Evolutionary conservation across 2,329 filamentous ascomycete species (phyloP).

Genomic region (Fusarium sp.): DNA sequence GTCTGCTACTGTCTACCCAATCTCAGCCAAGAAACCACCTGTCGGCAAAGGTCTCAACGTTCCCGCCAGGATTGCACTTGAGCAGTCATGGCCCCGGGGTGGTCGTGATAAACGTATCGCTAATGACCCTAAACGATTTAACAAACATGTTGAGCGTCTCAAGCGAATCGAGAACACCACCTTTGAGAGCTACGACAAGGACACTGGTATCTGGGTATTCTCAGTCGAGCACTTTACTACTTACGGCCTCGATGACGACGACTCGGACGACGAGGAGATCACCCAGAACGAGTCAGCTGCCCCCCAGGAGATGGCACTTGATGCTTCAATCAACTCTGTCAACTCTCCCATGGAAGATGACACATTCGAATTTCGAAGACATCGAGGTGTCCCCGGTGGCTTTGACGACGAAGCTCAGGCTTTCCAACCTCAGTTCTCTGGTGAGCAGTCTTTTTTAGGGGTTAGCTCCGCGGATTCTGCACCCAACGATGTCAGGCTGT

Average conservation of each 20-base stretch:
- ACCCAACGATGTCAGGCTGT: slow-evolving; percentile 70
- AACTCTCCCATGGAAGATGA: slow-evolving; percentile 62
- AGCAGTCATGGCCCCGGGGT: slow-evolving; percentile 90
- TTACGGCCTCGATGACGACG: slow-evolving; percentile 86
- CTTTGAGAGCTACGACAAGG: slow-evolving; percentile 82
- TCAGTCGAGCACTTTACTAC: slow-evolving; percentile 96
- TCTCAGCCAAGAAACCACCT: slow-evolving; percentile 81
- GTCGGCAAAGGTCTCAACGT: slow-evolving; percentile 92
- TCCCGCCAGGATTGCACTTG: slow-evolving; percentile 85
- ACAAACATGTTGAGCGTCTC: slow-evolving; percentile 86
- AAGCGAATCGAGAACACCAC: slow-evolving; percentile 83
- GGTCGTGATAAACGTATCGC: slow-evolving; percentile 67
- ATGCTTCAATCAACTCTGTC: slow-evolving; percentile 41
- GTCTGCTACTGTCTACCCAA: slow-evolving; percentile 88
- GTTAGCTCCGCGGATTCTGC: slow-evolving; percentile 87
- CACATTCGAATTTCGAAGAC: slow-evolving; percentile 68
- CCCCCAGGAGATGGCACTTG: slow-evolving; percentile 43
- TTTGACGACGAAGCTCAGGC: slow-evolving; percentile 75
- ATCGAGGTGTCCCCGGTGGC: slow-evolving; percentile 76
- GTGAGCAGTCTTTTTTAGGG: slow-evolving; percentile 88
- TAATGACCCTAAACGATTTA: slow-evolving; percentile 71
- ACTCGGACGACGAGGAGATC: slow-evolving; percentile 68
- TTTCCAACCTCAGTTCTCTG: slow-evolving; percentile 68
- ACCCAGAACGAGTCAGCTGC: slow-evolving; percentile 9
- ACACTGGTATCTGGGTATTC: slow-evolving; percentile 91